These are phyloP conservation scores for Coemansia sp. DNA, from an alignment of 192 early-diverging fungal genomes.

Conservation along the genomic window DNA sequence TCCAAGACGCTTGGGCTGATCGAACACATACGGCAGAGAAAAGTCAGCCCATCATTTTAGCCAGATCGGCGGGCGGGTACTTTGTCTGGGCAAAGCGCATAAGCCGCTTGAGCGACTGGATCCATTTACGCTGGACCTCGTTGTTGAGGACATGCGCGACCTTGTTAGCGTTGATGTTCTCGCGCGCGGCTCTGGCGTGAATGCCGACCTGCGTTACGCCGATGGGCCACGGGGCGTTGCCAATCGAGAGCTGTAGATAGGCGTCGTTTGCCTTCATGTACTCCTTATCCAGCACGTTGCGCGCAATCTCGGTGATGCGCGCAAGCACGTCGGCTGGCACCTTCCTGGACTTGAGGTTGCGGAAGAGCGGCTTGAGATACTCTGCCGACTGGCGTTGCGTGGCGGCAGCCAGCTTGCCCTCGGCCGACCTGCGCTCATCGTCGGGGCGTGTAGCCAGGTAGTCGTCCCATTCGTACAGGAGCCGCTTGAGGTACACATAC, in stretches of 20 bases:
- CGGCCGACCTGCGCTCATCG: constrained; percentile 72
- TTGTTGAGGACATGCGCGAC: constrained; percentile 98
- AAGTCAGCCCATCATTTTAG: constrained; percentile 29
- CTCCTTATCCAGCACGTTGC: constrained; percentile 79
- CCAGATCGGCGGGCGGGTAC: constrained; percentile 77
- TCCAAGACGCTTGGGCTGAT: too few relatives aligned
- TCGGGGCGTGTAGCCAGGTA: constrained; percentile 73
- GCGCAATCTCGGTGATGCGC: constrained; percentile 86
- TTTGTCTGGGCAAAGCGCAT: constrained; percentile 94
- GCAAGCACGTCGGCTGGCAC: constrained; percentile 85
- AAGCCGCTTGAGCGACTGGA: constrained; percentile 93
- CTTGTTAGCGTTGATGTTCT: constrained; percentile 92
- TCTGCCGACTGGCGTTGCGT: constrained; percentile 83
- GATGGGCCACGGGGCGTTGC: constrained; percentile 98
- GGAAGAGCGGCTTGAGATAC: constrained; percentile 91
- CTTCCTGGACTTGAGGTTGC: constrained; percentile 69
- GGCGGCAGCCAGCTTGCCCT: constrained; percentile 79
- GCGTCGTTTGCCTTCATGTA: constrained; percentile 91
- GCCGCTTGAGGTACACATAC: constrained; percentile 80
- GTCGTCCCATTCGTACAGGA: constrained; percentile 85
- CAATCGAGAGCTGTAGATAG: constrained; percentile 91
- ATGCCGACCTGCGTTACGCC: constrained; percentile 96
- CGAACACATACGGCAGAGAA: too few relatives aligned
- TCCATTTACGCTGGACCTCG: constrained; percentile 97
- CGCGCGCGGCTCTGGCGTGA: constrained; percentile 93